Conservation (phyloP, 805 yeast species). For the Candida nanaspora region DNA sequence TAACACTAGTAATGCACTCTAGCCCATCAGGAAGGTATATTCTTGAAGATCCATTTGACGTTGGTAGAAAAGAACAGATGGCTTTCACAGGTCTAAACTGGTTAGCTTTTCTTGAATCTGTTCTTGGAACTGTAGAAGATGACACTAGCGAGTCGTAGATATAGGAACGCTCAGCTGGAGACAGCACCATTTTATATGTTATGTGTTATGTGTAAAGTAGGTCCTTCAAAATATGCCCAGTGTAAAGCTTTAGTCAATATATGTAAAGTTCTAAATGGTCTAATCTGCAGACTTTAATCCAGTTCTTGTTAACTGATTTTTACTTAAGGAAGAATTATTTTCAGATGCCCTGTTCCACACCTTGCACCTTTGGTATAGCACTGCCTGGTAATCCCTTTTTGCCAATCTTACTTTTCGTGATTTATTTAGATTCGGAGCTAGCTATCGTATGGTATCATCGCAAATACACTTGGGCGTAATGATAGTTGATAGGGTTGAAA, state of each 20-base stretch:
- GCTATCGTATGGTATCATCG: too few relatives aligned
- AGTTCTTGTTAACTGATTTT: too few relatives aligned
- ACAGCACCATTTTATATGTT: slow-evolving; percentile 49
- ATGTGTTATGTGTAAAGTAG: background rate
- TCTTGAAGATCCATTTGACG: slow-evolving; percentile 89
- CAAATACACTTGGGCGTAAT: too few relatives aligned
- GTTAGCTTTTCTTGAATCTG: slow-evolving; percentile 70
- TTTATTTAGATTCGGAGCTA: too few relatives aligned
- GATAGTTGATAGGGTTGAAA: too few relatives aligned
- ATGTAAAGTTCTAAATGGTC: too few relatives aligned
- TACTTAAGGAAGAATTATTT: too few relatives aligned
- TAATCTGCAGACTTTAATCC: too few relatives aligned
- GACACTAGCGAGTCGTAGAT: slow-evolving; percentile 61
- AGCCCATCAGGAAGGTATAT: slow-evolving; percentile 82
- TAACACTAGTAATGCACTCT: slow-evolving; percentile 88
- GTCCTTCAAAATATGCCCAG: background rate
- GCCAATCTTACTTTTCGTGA: too few relatives aligned
- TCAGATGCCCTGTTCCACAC: too few relatives aligned
- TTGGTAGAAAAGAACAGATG: slow-evolving; percentile 70
- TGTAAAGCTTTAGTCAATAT: background rate
- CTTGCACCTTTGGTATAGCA: too few relatives aligned
- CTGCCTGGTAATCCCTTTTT: too few relatives aligned
- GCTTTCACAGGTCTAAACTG: slow-evolving; percentile 89
- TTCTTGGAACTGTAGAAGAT: slow-evolving; percentile 55
- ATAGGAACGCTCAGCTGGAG: slow-evolving; percentile 72